Evolutionary conservation across 352 stramenopile species (phyloP).

Genomic region (Pythium folliculosum): DNA sequence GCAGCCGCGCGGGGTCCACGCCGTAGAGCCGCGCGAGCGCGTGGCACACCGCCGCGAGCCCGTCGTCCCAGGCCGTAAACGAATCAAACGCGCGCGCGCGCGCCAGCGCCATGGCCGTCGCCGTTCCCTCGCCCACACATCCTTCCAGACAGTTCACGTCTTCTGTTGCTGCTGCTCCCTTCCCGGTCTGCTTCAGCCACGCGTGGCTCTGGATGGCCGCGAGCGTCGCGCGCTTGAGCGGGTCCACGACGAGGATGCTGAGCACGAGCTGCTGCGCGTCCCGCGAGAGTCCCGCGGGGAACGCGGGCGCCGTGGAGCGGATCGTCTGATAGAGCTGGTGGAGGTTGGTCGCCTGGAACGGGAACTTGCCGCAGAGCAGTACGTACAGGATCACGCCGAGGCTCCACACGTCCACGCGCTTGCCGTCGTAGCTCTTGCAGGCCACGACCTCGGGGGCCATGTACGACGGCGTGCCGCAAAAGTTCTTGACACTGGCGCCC

Average conservation of each 20-base stretch:
- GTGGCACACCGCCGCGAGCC: slow-evolving; percentile 15
- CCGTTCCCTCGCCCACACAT: too few species aligned
- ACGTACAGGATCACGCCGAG: slow-evolving; percentile 62
- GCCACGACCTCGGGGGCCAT: slow-evolving; percentile 77
- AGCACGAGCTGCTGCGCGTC: slow-evolving; percentile 49
- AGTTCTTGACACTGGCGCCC: slow-evolving; percentile 50
- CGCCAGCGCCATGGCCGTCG: neutral
- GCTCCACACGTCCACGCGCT: slow-evolving; percentile 50
- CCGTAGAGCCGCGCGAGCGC: slow-evolving; percentile 29
- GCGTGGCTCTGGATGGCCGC: slow-evolving; percentile 36
- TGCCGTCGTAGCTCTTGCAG: slow-evolving; percentile 57
- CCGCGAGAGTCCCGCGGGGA: slow-evolving; percentile 33
- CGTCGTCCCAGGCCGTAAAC: slow-evolving; percentile 32
- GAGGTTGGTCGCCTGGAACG: slow-evolving; percentile 86
- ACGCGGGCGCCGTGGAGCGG: slow-evolving; percentile 18
- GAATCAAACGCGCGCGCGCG: slow-evolving; percentile 5
- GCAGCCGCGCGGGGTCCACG: slow-evolving; percentile 2
- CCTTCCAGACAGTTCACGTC: too few species aligned
- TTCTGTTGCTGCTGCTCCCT: neutral
- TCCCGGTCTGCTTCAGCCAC: slow-evolving; percentile 32
- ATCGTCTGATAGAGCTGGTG: slow-evolving; percentile 48
- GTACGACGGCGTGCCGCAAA: slow-evolving; percentile 76
- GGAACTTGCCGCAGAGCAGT: slow-evolving; percentile 46
- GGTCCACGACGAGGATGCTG: slow-evolving; percentile 45
- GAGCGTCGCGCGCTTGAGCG: slow-evolving; percentile 40